A percentile compares a stretch with the other conserved stretches of the same genome.
Evolutionary conservation across 2,329 filamentous ascomycete species (phyloP).

Genomic region (Hypoxylon sp.): DNA sequence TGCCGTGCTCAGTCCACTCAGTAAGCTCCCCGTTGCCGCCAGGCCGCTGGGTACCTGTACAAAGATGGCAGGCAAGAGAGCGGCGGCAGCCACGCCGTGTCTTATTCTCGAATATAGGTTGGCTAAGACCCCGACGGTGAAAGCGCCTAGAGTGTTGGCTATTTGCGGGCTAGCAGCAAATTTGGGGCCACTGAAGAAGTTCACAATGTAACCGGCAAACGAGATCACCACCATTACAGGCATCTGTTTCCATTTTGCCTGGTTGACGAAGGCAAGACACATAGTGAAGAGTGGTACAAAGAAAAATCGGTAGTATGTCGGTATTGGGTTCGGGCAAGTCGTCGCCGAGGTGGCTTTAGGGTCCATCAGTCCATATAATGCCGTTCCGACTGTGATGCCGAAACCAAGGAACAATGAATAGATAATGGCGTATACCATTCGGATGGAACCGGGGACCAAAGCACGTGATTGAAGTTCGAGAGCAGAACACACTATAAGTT

Average conservation of each 20-base stretch:
- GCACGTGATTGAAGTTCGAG: conserved; percentile 79
- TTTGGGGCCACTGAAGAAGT: conserved; percentile 76
- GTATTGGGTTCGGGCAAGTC: conserved; percentile 50
- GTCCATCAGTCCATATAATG: conserved; percentile 63
- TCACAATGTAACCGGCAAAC: conserved; percentile 81
- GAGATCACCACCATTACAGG: conserved; percentile 83
- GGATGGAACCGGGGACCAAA: conserved; percentile 78
- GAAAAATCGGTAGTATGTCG: conserved; percentile 68
- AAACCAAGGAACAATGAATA: conserved; percentile 81
- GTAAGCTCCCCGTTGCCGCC: conserved; percentile 62
- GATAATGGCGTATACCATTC: conserved; percentile 81
- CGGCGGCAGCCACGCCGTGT: conserved; percentile 66
- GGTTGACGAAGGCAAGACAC: conserved; percentile 82
- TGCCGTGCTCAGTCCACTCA: conserved; percentile 62
- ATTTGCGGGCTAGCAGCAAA: conserved; percentile 81
- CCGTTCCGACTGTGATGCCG: conserved; percentile 70
- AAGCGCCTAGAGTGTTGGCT: conserved; percentile 81
- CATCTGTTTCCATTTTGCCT: conserved; percentile 85
- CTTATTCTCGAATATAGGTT: conserved; percentile 79
- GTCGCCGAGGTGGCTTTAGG: conserved; percentile 57
- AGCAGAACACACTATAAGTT: conserved; percentile 51
- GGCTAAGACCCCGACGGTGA: conserved; percentile 81
- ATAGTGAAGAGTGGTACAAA: conserved; percentile 82
- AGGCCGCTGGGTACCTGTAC: conserved; percentile 65
- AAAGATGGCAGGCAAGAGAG: conserved; percentile 64